Base-by-base conservation (phyloP, 805 yeast genomes). In the Cyberlindnera meyerae region DNA sequence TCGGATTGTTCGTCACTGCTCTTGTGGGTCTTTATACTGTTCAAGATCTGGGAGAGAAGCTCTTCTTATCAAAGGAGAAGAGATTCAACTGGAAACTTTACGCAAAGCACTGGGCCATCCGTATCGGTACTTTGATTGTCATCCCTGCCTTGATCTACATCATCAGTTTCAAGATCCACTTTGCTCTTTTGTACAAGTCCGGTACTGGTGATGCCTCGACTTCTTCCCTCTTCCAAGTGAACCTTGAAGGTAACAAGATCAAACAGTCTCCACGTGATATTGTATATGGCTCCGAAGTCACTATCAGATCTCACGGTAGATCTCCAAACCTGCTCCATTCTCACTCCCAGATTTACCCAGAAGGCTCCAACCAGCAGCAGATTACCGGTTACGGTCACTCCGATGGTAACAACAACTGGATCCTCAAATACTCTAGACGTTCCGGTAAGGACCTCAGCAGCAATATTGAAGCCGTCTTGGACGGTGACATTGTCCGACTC, bases 131-230 rank as follows among this genome's bases (percentile, higher is more conserved):
- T 11, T 65, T 93, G 53, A 85, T 93, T 28, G 29, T 82, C 2
- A 58, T 87, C 14, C 98, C 98, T 3, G 54, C 79, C 20, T 21
- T 69, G 21, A 75, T 90, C 17, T 93, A 86, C 54, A 55, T 84
- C 53, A 51, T 71, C 22, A 75, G 81, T 52, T 93, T 93, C 71
- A 82, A 79, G 55, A 65, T 84, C 28, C 98, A 93, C 59, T 93
- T 93, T 51, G 52, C 71, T 14, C 64, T 88, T 26, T 71, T 93
- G 39, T 76, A 73, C 52, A 79, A 78, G 51, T 74, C 94, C 2
- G 98, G 98, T 14, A 79, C 96, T 0, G 98, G 97, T 28, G 96
- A 90, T 59, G 83, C 94, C 3, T 79, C 93, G 35, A 85, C 93
- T 65, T 80, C 93, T 13, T 80, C 97, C 0, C 69, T 90, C 35